Evolutionary conservation across 176 grass and related monocot species (phyloP).

Genomic region (Paspalum notatum): DNA sequence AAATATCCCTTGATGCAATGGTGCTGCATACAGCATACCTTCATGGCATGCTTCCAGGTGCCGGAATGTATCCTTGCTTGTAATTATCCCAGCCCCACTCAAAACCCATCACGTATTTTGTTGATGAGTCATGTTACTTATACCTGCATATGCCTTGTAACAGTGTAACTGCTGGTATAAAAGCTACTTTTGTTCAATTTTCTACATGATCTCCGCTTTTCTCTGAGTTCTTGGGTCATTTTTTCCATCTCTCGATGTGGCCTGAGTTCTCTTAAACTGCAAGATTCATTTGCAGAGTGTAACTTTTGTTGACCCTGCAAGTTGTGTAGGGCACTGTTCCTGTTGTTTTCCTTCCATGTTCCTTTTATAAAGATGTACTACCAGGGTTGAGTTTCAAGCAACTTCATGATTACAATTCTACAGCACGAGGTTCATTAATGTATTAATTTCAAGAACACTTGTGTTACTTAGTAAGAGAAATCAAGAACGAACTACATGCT

Average conservation of each 20-base stretch:
- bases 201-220: neutral
- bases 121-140: neutral
- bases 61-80: neutral
- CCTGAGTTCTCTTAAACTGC: neutral
- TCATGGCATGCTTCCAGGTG: slow-evolving; percentile 9
- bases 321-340: neutral
- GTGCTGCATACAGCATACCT: no score
- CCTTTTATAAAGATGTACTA: neutral
- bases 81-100: neutral
- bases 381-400: neutral
- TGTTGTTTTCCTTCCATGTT: neutral
- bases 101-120: neutral
- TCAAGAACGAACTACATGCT: neutral
- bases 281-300: neutral
- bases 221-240: neutral
- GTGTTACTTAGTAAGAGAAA: neutral
- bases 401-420: neutral
- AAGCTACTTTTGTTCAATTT: neutral
- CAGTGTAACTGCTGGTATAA: slow-evolving; percentile 1
- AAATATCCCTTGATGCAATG: no score
- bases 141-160: neutral
- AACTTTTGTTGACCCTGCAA: neutral
- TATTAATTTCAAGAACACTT: neutral
- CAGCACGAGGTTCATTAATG: neutral
- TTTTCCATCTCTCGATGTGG: neutral